These are phyloP conservation scores for Diplodia corticola DNA, from an alignment of 2,329 filamentous ascomycete species.

Conservation along the genomic window DNA sequence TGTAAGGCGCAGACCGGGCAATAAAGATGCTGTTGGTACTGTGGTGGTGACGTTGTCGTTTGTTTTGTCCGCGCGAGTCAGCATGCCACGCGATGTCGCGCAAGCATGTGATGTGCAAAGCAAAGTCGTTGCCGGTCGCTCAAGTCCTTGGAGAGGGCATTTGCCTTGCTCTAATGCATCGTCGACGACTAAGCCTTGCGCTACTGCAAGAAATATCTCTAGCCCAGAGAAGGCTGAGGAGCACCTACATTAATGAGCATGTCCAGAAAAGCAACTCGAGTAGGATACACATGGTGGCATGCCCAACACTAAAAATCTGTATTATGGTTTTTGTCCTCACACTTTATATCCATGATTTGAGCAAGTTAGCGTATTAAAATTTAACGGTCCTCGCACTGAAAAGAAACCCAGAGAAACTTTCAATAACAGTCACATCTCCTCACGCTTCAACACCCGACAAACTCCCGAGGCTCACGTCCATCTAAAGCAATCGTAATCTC, in stretches of 20 bases:
- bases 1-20: not conserved
- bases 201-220: too few species aligned
- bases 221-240: too few species aligned
- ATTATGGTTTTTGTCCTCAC: too few species aligned
- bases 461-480: not conserved
- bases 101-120: not conserved
- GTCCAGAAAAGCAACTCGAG: too few species aligned
- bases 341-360: not conserved
- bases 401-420: not conserved
- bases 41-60: not conserved
- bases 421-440: not conserved
- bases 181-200: too few species aligned
- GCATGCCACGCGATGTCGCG: not conserved
- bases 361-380: not conserved
- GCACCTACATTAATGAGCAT: too few species aligned
- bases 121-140: not conserved
- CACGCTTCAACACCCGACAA: not conserved
- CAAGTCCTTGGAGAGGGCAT: too few species aligned
- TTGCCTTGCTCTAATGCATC: too few species aligned
- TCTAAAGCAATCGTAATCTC: not conserved
- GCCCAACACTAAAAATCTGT: too few species aligned
- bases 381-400: not conserved
- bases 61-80: constrained; percentile 16
- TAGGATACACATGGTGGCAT: too few species aligned
- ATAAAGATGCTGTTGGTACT: not conserved